Percentiles rank a stretch among this genome's conserved stretches.
These are phyloP conservation scores for Candida pini DNA, from an alignment of 805 yeast species.

Conservation along the genomic window DNA sequence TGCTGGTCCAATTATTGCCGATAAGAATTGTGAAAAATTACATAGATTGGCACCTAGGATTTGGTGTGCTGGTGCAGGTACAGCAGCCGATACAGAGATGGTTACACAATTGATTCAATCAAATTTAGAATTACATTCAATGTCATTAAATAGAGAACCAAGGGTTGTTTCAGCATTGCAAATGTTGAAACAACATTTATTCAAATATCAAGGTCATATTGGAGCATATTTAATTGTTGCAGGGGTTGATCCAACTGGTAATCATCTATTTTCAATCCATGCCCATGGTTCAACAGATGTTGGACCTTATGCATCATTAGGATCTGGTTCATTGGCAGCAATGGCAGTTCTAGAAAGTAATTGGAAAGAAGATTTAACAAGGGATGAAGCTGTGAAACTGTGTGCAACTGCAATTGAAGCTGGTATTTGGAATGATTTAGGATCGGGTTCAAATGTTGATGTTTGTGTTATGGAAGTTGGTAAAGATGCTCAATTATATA, in stretches of 20 bases:
- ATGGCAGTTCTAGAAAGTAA: slow-evolving; percentile 93
- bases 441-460: slow-evolving; percentile 98
- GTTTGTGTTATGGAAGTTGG: slow-evolving; percentile 95
- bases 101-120: slow-evolving; percentile 92
- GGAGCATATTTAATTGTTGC: slow-evolving; percentile 99
- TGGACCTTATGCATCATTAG: slow-evolving; percentile 87
- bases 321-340: slow-evolving; percentile 97
- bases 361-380: slow-evolving; percentile 74
- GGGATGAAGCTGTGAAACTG: slow-evolving; percentile 85
- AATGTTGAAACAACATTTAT: slow-evolving; percentile 89
- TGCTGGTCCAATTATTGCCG: slow-evolving; percentile 93
- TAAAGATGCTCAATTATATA: slow-evolving; percentile 74
- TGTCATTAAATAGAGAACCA: slow-evolving; percentile 80
- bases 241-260: slow-evolving; percentile 94
- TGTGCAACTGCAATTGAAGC: slow-evolving; percentile 93
- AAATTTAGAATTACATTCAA: slow-evolving; percentile 83
- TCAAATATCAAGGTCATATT: slow-evolving; percentile 94
- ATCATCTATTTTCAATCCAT: slow-evolving; percentile 86
- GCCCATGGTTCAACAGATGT: slow-evolving; percentile 98
- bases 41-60: slow-evolving; percentile 85
- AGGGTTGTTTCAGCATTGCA: slow-evolving; percentile 92
- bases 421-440: slow-evolving; percentile 98
- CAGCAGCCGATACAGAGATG: slow-evolving; percentile 99
- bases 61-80: slow-evolving; percentile 99
- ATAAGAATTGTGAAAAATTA: slow-evolving; percentile 93